Evolutionary conservation across 352 stramenopile genomes (phyloP).

Genomic region (Pythium aristosporum): DNA sequence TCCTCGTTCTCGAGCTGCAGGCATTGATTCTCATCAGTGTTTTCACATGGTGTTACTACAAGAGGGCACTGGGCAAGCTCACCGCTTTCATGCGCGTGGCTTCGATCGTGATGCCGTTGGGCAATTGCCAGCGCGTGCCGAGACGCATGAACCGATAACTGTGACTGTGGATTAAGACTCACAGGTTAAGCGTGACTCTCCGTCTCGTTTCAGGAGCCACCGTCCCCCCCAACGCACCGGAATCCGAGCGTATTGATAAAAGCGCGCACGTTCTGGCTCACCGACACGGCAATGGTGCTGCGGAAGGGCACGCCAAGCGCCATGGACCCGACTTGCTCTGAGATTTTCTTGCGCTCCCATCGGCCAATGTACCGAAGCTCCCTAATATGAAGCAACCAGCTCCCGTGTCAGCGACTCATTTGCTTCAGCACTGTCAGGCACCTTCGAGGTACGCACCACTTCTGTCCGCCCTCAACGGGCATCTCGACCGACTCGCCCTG

Average conservation of each 20-base stretch:
- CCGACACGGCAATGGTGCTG: slow-evolving; percentile 80
- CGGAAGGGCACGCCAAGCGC: slow-evolving; percentile 74
- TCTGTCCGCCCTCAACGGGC: slow-evolving; percentile 71
- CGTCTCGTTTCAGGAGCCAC: too few relatives aligned
- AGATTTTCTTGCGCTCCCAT: slow-evolving; percentile 88
- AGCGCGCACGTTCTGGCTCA: slow-evolving; percentile 75
- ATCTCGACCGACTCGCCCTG: slow-evolving; percentile 77
- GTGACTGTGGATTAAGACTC: slow-evolving; percentile 36
- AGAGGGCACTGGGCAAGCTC: neutral
- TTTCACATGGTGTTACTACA: neutral
- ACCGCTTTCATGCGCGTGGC: slow-evolving; percentile 85
- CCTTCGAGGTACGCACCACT: slow-evolving; percentile 46
- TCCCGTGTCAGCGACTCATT: neutral
- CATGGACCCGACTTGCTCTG: slow-evolving; percentile 61
- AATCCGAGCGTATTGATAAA: slow-evolving; percentile 80
- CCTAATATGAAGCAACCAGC: slow-evolving; percentile 27
- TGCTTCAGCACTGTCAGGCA: too few relatives aligned
- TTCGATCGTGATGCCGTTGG: slow-evolving; percentile 83
- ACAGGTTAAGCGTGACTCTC: too few relatives aligned
- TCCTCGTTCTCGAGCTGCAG: slow-evolving; percentile 77
- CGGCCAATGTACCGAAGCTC: slow-evolving; percentile 82
- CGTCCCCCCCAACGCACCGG: slow-evolving; percentile 35
- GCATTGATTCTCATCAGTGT: too few relatives aligned
- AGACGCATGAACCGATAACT: slow-evolving; percentile 85
- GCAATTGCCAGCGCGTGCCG: slow-evolving; percentile 79